Evolutionary conservation across 176 grass and related monocot genomes (phyloP).

Genomic region (Triticum urartu): DNA sequence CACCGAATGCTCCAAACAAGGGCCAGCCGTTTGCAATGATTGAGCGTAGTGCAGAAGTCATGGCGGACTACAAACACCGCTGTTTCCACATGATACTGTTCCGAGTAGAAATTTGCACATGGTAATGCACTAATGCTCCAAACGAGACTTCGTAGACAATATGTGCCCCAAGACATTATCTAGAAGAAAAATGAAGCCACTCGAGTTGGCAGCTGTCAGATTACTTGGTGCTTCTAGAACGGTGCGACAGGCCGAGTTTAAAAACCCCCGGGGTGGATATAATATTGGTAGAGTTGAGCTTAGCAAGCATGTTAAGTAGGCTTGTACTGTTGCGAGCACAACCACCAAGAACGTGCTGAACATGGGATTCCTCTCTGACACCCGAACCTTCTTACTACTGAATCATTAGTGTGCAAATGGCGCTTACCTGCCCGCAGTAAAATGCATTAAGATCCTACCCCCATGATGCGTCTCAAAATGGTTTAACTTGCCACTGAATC

Average conservation of each 20-base stretch:
- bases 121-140: slow-evolving; percentile 23
- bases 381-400: slow-evolving; percentile 17
- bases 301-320: not conserved
- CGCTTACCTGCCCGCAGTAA: not conserved
- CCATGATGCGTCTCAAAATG: not conserved
- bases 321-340: not conserved
- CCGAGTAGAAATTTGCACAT: slow-evolving; percentile 24
- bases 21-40: slow-evolving; percentile 8
- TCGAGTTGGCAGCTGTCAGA: slow-evolving; percentile 49
- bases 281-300: not conserved
- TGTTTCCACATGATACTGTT: slow-evolving; percentile 29
- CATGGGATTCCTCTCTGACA: slow-evolving; percentile 8
- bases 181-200: not conserved
- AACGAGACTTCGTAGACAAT: slow-evolving; percentile 20
- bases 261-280: not conserved
- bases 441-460: not conserved
- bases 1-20: not conserved
- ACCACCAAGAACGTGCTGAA: slow-evolving; percentile 13
- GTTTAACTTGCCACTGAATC: not conserved
- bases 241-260: not conserved
- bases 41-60: slow-evolving; percentile 11
- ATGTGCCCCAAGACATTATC: not conserved
- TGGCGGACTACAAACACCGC: not conserved
- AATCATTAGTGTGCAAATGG: not conserved
- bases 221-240: slow-evolving; percentile 26